phyloP scores from a whole-genome alignment of 2,329 filamentous ascomycete genomes.

The Paecilomyces dactylethromorphus region DNA sequence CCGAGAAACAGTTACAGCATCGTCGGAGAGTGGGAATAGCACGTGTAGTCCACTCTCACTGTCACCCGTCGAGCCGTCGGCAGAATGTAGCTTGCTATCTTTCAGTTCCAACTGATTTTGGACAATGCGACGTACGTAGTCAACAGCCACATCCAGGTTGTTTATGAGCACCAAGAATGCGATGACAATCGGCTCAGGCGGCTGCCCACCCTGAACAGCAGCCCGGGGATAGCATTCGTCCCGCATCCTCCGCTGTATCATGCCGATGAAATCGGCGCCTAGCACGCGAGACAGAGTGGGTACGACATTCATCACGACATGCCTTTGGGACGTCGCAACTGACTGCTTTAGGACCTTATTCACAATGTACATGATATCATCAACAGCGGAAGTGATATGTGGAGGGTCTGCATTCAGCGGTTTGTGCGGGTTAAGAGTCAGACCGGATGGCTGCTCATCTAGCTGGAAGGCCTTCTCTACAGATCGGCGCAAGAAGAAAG shows the following conservation, averaged over 20 bases:
- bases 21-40: slow-evolving; percentile 74
- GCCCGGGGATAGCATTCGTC: slow-evolving; percentile 88
- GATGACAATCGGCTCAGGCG: slow-evolving; percentile 82
- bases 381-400: slow-evolving; percentile 89
- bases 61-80: slow-evolving; percentile 12
- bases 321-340: slow-evolving; percentile 75
- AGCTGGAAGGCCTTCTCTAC: slow-evolving; percentile 97
- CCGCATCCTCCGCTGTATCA: slow-evolving; percentile 96
- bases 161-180: slow-evolving; percentile 91
- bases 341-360: slow-evolving; percentile 85
- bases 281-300: slow-evolving; percentile 75
- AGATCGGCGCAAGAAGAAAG: slow-evolving; percentile 92
- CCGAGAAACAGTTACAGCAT: slow-evolving; percentile 62
- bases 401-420: slow-evolving; percentile 71
- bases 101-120: slow-evolving; percentile 52
- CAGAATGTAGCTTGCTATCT: slow-evolving; percentile 9
- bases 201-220: slow-evolving; percentile 68
- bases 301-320: slow-evolving; percentile 70
- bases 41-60: slow-evolving; percentile 44
- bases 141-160: slow-evolving; percentile 85
- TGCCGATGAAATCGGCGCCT: slow-evolving; percentile 84
- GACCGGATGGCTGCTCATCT: slow-evolving; percentile 75
- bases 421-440: slow-evolving; percentile 69
- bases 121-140: slow-evolving; percentile 86
- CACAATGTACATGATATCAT: slow-evolving; percentile 99